phyloP scores from a whole-genome alignment of 306 rosid genomes.

The Oxytropis ochrocephala region DNA sequence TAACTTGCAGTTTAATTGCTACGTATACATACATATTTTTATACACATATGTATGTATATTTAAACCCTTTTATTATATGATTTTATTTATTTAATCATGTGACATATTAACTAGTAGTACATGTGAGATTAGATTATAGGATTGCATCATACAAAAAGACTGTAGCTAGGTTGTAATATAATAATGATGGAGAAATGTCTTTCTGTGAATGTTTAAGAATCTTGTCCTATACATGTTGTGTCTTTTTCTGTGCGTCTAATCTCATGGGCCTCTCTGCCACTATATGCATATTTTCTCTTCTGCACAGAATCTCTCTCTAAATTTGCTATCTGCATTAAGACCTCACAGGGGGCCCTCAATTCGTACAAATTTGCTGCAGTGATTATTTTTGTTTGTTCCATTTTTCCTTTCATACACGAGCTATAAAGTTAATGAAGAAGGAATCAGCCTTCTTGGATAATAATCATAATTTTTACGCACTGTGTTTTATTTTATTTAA shows the following conservation, averaged over 20 bases:
- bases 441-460: no score
- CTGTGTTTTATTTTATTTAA: no score
- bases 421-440: not conserved
- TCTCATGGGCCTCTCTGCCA: constrained; percentile 31
- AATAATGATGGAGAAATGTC: constrained; percentile 48
- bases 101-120: no score
- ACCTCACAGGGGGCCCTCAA: not conserved
- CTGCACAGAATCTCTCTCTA: constrained; percentile 52
- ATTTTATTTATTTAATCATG: no score
- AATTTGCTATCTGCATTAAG: constrained; percentile 37
- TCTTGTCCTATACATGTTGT: constrained; percentile 44
- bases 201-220: constrained; percentile 42
- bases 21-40: not conserved
- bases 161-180: not conserved
- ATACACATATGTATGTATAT: not conserved
- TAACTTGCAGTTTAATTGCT: constrained; percentile 1
- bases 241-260: constrained; percentile 29
- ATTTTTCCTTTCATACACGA: not conserved
- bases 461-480: no score
- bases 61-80: not conserved
- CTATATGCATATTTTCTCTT: constrained; percentile 25
- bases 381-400: not conserved
- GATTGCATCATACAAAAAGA: constrained; percentile 2
- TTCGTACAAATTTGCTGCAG: constrained; percentile 29
- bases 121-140: not conserved